Conservation (phyloP, 1,284 basidiomycete genomes). For the Tausonia pullulans region DNA sequence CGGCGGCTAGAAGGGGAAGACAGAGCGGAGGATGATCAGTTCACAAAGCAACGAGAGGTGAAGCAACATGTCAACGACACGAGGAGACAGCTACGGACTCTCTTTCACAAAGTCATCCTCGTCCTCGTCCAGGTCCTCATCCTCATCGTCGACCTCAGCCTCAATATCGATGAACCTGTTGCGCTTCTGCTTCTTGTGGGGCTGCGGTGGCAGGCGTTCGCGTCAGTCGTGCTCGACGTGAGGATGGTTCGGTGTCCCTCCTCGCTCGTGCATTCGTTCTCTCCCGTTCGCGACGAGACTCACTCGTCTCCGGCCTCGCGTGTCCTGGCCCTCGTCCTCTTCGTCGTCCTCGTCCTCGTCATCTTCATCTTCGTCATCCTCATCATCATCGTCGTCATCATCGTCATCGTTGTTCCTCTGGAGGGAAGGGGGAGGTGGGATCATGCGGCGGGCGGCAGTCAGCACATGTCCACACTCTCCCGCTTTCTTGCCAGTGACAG, state of each 20-base stretch:
- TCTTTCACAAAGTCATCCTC: conserved; percentile 49
- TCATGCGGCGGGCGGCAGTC: conserved; percentile 15
- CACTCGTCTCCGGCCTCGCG: background rate
- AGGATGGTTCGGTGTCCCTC: conserved; percentile 39
- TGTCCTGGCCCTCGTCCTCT: conserved; percentile 79
- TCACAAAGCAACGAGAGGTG: background rate
- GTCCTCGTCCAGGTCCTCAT: conserved; percentile 90
- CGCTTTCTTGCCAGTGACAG: too few relatives aligned
- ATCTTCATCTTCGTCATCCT: conserved; percentile 20
- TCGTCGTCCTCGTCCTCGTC: conserved; percentile 50
- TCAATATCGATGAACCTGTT: conserved; percentile 56
- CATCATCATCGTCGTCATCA: conserved; percentile 21
- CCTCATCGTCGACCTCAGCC: conserved; percentile 86
- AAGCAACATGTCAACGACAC: background rate
- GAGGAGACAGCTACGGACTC: conserved; percentile 8
- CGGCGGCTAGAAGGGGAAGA: conserved; percentile 29
- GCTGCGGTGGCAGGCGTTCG: background rate
- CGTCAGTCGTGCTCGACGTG: conserved; percentile 22
- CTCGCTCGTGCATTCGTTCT: conserved; percentile 22
- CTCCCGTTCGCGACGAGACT: background rate
- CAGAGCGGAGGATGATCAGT: background rate
- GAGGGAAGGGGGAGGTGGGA: conserved; percentile 11
- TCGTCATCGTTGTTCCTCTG: conserved; percentile 14
- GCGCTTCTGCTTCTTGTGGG: conserved; percentile 24
- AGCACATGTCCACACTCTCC: background rate